Evolutionary conservation across 116 monocot genomes (phyloP).

Genomic region (Trichopus zeylanicus): DNA sequence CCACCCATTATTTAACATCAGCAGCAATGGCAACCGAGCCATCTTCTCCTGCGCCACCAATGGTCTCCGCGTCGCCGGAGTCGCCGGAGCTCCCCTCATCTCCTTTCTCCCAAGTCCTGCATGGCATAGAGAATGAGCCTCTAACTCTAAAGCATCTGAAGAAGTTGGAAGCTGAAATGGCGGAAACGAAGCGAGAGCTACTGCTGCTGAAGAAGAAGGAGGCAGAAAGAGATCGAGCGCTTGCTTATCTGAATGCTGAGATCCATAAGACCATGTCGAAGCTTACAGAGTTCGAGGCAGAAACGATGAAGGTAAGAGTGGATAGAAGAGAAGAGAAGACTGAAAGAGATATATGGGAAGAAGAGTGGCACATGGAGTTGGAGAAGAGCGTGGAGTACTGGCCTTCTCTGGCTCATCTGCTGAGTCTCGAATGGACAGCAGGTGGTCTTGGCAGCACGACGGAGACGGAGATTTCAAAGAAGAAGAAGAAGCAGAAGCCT

Average conservation of each 20-base stretch:
- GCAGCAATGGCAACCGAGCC: background rate
- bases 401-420: conserved; percentile 35
- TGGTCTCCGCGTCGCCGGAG: background rate
- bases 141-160: background rate
- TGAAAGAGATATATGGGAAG: conserved; percentile 7
- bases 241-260: conserved; percentile 50
- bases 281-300: conserved; percentile 4
- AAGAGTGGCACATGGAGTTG: conserved; percentile 10
- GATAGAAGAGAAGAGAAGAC: background rate
- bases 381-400: conserved; percentile 22
- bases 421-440: conserved; percentile 37
- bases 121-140: background rate
- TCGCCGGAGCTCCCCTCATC: conserved; percentile 2
- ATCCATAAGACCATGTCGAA: conserved; percentile 31
- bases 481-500: conserved; percentile 60
- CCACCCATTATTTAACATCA: too few relatives aligned
- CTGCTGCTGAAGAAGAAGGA: conserved; percentile 34
- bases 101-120: conserved; percentile 1
- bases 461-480: conserved; percentile 10
- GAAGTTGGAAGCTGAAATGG: conserved; percentile 9
- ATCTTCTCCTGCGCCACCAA: background rate
- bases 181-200: conserved; percentile 45
- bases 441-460: conserved; percentile 17
- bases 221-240: conserved; percentile 36
- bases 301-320: background rate